Evolutionary conservation across 2,329 filamentous ascomycete species (phyloP).

Genomic region (Trichoderma sp.): DNA sequence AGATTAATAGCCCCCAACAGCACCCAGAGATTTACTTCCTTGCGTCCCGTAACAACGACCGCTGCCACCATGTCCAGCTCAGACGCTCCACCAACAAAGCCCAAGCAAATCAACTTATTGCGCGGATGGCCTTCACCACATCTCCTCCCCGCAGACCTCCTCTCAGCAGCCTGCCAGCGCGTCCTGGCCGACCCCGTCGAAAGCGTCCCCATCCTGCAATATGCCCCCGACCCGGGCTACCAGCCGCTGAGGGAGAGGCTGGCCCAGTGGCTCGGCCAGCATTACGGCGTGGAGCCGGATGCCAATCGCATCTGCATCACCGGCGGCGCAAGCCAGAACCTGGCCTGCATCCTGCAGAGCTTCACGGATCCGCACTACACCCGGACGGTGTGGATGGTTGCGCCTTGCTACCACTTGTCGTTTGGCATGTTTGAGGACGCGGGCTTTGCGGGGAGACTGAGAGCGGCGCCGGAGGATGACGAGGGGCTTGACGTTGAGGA

Average conservation of each 20-base stretch:
- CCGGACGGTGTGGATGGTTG: constrained; percentile 74
- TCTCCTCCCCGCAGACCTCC: constrained; percentile 65
- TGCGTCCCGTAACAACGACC: background rate
- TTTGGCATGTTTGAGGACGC: constrained; percentile 84
- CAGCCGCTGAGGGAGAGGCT: constrained; percentile 67
- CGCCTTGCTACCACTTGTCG: constrained; percentile 82
- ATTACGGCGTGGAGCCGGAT: constrained; percentile 54
- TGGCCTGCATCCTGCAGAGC: constrained; percentile 74
- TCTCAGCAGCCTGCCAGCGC: constrained; percentile 61
- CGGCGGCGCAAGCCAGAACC: constrained; percentile 80
- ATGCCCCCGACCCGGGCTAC: constrained; percentile 78
- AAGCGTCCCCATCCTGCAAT: constrained; percentile 67
- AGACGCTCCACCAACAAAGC: background rate
- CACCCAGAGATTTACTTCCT: background rate
- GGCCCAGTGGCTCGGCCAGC: constrained; percentile 67
- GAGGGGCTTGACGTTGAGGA: constrained; percentile 72
- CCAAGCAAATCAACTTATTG: constrained; percentile 61
- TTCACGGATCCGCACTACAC: constrained; percentile 81
- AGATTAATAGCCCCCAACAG: background rate
- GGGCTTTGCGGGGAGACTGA: constrained; percentile 68
- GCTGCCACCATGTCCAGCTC: constrained; percentile 1
- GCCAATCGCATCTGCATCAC: constrained; percentile 73
- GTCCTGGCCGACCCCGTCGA: constrained; percentile 63
- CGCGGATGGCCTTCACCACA: constrained; percentile 66
- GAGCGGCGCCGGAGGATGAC: constrained; percentile 73